These are phyloP conservation scores for Phialophora macrospora DNA, from an alignment of 2,329 filamentous ascomycete genomes.

Conservation along the genomic window DNA sequence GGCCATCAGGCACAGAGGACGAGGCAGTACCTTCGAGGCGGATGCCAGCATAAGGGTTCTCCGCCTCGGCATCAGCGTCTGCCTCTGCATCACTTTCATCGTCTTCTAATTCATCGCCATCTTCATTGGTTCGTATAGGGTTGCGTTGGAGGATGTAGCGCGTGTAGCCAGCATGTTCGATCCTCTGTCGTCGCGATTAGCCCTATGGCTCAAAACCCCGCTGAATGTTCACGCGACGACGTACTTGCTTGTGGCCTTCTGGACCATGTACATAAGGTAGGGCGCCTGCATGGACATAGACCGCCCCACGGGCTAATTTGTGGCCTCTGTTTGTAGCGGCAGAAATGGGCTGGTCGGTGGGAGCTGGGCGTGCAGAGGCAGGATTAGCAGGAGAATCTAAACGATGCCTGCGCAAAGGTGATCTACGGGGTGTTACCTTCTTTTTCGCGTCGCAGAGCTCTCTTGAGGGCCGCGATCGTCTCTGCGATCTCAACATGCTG, in stretches of 20 bases:
- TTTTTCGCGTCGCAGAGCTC: slow-evolving; percentile 55
- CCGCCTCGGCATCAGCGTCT: slow-evolving; percentile 62
- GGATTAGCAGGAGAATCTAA: slow-evolving; percentile 13
- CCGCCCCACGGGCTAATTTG: slow-evolving; percentile 64
- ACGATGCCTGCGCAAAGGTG: neutral
- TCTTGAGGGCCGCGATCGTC: slow-evolving; percentile 61
- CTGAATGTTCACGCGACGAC: neutral
- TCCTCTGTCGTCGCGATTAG: slow-evolving; percentile 51
- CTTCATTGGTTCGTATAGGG: slow-evolving; percentile 65
- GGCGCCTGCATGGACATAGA: slow-evolving; percentile 60
- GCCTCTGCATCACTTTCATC: slow-evolving; percentile 63
- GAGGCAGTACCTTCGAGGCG: slow-evolving; percentile 56
- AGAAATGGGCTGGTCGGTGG: slow-evolving; percentile 58
- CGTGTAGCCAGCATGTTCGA: slow-evolving; percentile 66
- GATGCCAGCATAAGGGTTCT: slow-evolving; percentile 65
- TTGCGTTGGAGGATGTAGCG: slow-evolving; percentile 64
- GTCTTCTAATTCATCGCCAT: slow-evolving; percentile 65
- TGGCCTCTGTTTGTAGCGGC: slow-evolving; percentile 64
- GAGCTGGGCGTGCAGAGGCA: slow-evolving; percentile 21
- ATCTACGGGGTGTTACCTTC: slow-evolving; percentile 46
- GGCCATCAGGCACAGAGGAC: slow-evolving; percentile 2
- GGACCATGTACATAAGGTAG: slow-evolving; percentile 58
- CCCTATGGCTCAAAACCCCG: neutral
- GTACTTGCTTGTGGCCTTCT: slow-evolving; percentile 62
- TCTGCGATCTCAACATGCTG: slow-evolving; percentile 51